Conservation (phyloP, 176 grass and related monocot genomes). For the Thalia dealbata region DNA sequence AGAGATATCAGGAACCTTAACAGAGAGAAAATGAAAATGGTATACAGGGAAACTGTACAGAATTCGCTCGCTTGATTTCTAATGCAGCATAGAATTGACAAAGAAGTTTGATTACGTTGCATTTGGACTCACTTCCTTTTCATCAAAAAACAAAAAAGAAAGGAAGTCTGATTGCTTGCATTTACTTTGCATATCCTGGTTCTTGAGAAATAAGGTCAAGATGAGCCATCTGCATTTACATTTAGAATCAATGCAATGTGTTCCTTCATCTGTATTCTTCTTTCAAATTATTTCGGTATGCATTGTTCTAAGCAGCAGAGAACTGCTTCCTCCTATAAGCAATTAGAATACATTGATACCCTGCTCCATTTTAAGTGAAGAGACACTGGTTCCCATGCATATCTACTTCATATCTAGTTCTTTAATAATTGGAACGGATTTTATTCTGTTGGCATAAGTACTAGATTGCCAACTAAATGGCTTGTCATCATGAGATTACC, state of each 20-base stretch:
- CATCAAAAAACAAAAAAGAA: too few species aligned
- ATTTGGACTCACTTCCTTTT: too few species aligned
- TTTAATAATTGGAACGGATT: not conserved
- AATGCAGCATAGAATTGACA: too few species aligned
- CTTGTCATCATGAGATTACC: not conserved
- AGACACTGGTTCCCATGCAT: not conserved
- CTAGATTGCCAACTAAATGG: not conserved
- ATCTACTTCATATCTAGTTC: not conserved
- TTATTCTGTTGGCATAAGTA: not conserved
- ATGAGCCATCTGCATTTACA: slow-evolving; percentile 30
- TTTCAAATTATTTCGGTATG: too few species aligned
- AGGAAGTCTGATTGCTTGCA: too few species aligned
- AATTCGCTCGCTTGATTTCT: too few species aligned
- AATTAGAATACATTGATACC: not conserved
- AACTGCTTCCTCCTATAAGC: not conserved
- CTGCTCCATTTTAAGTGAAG: not conserved
- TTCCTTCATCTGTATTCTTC: too few species aligned
- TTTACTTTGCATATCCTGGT: slow-evolving; percentile 16
- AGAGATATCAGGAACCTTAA: slow-evolving; percentile 43
- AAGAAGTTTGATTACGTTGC: too few species aligned
- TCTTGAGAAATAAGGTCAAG: slow-evolving; percentile 30
- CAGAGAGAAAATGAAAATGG: slow-evolving; percentile 5
- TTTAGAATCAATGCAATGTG: not conserved
- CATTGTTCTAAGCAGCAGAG: too few species aligned
- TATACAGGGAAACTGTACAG: too few species aligned